Conservation (phyloP, 345 rosid genomes). For the Bruguiera sexangula region DNA sequence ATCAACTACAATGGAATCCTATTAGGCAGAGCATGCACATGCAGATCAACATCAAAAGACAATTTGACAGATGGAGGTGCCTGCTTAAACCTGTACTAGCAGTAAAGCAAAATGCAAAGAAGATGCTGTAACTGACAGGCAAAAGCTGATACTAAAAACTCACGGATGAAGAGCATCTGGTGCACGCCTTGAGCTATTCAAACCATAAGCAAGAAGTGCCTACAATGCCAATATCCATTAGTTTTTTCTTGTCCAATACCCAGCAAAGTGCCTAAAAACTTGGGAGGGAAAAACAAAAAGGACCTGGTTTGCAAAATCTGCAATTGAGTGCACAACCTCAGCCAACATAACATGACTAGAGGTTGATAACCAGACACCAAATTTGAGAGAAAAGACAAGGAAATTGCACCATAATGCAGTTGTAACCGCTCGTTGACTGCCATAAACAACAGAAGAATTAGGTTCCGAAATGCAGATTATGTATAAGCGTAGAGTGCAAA, state of each 20-base stretch:
- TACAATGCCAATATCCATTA: conserved; percentile 46
- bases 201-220: conserved; percentile 97
- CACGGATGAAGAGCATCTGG: conserved; percentile 99
- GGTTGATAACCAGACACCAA: conserved; percentile 84
- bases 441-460: conserved; percentile 21
- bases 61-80: background rate
- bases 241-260: conserved; percentile 32
- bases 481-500: conserved; percentile 2
- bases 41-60: background rate
- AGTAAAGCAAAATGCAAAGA: conserved; percentile 2
- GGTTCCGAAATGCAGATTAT: background rate
- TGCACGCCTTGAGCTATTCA: conserved; percentile 96
- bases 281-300: background rate
- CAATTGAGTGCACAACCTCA: conserved; percentile 87
- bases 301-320: conserved; percentile 99
- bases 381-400: conserved; percentile 92
- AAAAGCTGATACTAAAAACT: conserved; percentile 28
- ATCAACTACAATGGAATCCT: background rate
- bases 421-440: conserved; percentile 93
- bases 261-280: conserved; percentile 1
- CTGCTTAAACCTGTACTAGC: background rate
- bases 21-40: conserved; percentile 3
- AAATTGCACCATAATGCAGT: conserved; percentile 97
- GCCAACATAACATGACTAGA: conserved; percentile 98
- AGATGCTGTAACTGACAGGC: background rate